Evolutionary conservation across 2,329 filamentous ascomycete species (phyloP).

Genomic region (Fusarium illudens): DNA sequence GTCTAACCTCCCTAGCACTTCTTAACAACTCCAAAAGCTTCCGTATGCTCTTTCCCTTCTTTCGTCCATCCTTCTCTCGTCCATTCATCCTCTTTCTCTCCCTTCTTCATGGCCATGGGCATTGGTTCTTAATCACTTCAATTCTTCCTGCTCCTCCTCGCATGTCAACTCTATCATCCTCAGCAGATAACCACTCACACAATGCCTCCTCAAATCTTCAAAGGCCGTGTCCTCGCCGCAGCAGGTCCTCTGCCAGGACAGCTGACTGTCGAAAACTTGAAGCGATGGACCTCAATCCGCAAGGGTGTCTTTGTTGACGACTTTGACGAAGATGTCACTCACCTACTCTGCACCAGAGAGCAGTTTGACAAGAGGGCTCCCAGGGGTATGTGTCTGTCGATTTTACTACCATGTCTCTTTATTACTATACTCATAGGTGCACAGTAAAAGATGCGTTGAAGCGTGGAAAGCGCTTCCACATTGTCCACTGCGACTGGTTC

Average conservation of each 20-base stretch:
- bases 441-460: slow-evolving; percentile 52
- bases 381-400: slow-evolving; percentile 43
- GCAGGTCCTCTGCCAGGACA: slow-evolving; percentile 65
- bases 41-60: neutral
- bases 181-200: neutral
- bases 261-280: slow-evolving; percentile 64
- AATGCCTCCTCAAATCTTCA: slow-evolving; percentile 58
- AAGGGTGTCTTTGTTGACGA: slow-evolving; percentile 65
- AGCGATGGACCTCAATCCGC: slow-evolving; percentile 70
- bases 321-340: slow-evolving; percentile 69
- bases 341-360: slow-evolving; percentile 72
- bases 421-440: neutral
- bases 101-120: neutral
- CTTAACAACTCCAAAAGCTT: neutral
- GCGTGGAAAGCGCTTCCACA: slow-evolving; percentile 46
- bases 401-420: neutral
- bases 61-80: neutral
- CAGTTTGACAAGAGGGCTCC: slow-evolving; percentile 62
- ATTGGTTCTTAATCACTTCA: neutral
- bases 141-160: neutral
- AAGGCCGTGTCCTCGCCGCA: slow-evolving; percentile 61
- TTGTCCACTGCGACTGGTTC: slow-evolving; percentile 63
- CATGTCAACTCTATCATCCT: neutral
- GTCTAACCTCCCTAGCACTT: neutral
- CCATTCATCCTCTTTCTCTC: neutral